These are phyloP conservation scores for Candida xyloterini DNA, from an alignment of 805 yeast genomes.

Conservation along the genomic window DNA sequence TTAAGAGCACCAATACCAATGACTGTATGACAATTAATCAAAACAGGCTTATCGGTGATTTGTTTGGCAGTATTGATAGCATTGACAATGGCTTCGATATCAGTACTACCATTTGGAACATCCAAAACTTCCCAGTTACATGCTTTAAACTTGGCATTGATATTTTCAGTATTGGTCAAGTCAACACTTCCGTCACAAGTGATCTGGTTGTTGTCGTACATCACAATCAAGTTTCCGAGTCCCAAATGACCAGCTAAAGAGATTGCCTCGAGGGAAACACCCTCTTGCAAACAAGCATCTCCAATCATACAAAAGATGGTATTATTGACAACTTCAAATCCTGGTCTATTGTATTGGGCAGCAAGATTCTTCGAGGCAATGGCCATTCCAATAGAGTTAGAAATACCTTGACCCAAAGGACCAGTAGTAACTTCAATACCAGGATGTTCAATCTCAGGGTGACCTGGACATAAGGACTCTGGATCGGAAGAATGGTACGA, in stretches of 20 bases:
- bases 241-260: slow-evolving; percentile 95
- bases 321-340: slow-evolving; percentile 64
- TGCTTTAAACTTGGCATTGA: slow-evolving; percentile 75
- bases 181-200: slow-evolving; percentile 93
- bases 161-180: slow-evolving; percentile 92
- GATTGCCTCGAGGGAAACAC: slow-evolving; percentile 90
- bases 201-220: slow-evolving; percentile 95
- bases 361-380: slow-evolving; percentile 89
- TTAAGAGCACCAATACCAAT: slow-evolving; percentile 89
- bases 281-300: slow-evolving; percentile 98
- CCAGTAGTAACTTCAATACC: slow-evolving; percentile 98
- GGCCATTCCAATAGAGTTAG: slow-evolving; percentile 94
- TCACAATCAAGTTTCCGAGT: slow-evolving; percentile 86
- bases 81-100: slow-evolving; percentile 58
- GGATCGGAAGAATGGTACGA: slow-evolving; percentile 70
- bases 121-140: slow-evolving; percentile 90
- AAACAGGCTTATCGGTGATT: slow-evolving; percentile 74
- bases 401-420: slow-evolving; percentile 97
- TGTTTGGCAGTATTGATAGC: slow-evolving; percentile 82
- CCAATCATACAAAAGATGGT: slow-evolving; percentile 81
- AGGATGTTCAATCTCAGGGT: slow-evolving; percentile 89
- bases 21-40: slow-evolving; percentile 83
- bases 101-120: slow-evolving; percentile 77
- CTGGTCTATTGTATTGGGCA: slow-evolving; percentile 90
- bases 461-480: slow-evolving; percentile 92